A percentile compares a stretch with the other conserved stretches of the same genome.
phyloP scores from a whole-genome alignment of 352 stramenopile species.

The Globisporangium alternatum region DNA sequence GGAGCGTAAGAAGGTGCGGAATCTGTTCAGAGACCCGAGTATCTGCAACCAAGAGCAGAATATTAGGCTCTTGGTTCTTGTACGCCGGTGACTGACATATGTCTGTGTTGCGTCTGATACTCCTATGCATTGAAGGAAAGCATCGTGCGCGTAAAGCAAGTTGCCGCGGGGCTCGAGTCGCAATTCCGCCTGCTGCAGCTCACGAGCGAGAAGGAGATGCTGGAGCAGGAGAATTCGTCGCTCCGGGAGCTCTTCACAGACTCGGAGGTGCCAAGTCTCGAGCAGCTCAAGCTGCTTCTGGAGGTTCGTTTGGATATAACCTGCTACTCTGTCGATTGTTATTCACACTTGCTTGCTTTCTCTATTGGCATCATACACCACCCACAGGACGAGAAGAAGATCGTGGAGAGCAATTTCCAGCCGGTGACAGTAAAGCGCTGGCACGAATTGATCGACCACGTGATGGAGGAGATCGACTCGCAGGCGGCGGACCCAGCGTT shows the following conservation, averaged over 20 bases:
- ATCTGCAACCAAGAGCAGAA: not conserved
- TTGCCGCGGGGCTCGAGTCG: constrained; percentile 28
- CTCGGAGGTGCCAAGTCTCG: constrained; percentile 15
- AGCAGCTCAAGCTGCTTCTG: constrained; percentile 23
- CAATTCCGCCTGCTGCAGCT: constrained; percentile 39
- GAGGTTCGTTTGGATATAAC: constrained; percentile 7
- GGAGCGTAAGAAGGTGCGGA: constrained; percentile 41
- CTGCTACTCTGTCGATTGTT: too few relatives aligned
- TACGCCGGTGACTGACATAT: not conserved
- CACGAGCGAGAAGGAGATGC: constrained; percentile 26
- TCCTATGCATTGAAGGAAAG: constrained; percentile 17
- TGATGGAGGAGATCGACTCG: constrained; percentile 28
- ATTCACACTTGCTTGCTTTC: not conserved
- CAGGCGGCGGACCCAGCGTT: constrained; percentile 31
- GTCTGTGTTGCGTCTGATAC: not conserved
- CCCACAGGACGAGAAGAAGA: constrained; percentile 24
- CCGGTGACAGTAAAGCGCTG: constrained; percentile 30
- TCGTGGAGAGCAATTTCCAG: constrained; percentile 30
- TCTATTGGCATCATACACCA: too few relatives aligned
- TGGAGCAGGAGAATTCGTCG: constrained; percentile 36
- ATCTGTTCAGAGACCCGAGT: not conserved
- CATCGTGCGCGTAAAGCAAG: constrained; percentile 32
- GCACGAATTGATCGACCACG: constrained; percentile 33
- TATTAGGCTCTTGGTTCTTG: not conserved
- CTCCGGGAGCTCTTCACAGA: constrained; percentile 21